These are phyloP conservation scores for Bretschneidera sinensis DNA, from an alignment of 345 rosid genomes.

Conservation along the genomic window DNA sequence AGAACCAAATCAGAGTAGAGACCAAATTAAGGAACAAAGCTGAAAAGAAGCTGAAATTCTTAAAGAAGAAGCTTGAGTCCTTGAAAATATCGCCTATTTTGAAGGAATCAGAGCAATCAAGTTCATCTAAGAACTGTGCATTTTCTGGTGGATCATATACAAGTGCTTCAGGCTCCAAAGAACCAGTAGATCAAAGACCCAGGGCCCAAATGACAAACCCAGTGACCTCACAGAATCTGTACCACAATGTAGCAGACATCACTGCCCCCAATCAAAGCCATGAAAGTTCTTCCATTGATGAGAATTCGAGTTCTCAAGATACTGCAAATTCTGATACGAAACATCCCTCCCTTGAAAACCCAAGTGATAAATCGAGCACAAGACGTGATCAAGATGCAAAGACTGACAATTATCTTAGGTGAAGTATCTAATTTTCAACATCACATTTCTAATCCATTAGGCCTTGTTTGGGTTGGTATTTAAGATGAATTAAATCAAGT, in stretches of 20 bases:
- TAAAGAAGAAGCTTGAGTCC: conserved; percentile 60
- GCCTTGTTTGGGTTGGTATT: too few species aligned
- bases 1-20: conserved; percentile 61
- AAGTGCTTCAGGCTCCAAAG: conserved; percentile 26
- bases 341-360: conserved; percentile 12
- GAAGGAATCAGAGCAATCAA: conserved; percentile 33
- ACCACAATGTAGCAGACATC: too few species aligned
- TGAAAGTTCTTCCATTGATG: conserved; percentile 17
- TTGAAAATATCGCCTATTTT: conserved; percentile 28
- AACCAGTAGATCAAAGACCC: conserved; percentile 31
- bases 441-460: background rate
- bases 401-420: conserved; percentile 12
- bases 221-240: too few species aligned
- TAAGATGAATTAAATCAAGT: too few species aligned
- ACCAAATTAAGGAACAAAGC: conserved; percentile 56
- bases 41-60: conserved; percentile 53
- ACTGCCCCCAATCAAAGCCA: conserved; percentile 18
- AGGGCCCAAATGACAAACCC: conserved; percentile 16
- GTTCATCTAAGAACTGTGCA: conserved; percentile 28
- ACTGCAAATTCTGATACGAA: conserved; percentile 12
- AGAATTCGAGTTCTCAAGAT: conserved; percentile 14
- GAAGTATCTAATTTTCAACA: conserved; percentile 23
- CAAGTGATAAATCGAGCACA: too few species aligned
- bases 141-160: conserved; percentile 41
- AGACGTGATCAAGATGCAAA: conserved; percentile 23